phyloP scores from a whole-genome alignment of 1,284 basidiomycete genomes.

The Lignosus rhinocerotis region DNA sequence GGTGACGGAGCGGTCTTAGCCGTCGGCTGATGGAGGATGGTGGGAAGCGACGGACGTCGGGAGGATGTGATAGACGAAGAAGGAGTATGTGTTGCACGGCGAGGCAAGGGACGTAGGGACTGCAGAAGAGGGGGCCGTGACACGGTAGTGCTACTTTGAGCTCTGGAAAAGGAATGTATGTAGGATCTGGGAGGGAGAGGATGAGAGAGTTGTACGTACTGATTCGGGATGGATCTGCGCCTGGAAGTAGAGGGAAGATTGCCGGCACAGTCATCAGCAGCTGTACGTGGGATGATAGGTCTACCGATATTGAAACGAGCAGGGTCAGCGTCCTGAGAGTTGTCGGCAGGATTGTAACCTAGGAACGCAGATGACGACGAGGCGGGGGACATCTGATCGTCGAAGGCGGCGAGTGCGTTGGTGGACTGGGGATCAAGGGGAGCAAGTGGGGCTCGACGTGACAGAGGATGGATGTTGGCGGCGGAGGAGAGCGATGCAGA shows the following conservation, averaged over 20 bases:
- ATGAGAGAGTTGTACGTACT: constrained; percentile 26
- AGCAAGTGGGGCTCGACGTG: constrained; percentile 31
- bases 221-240: constrained; percentile 32
- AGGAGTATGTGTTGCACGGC: constrained; percentile 30
- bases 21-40: constrained; percentile 26
- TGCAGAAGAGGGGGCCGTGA: constrained; percentile 26
- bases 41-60: constrained; percentile 30
- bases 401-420: constrained; percentile 19
- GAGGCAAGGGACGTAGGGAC: constrained; percentile 23
- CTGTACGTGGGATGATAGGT: constrained; percentile 27
- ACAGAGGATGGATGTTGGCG: constrained; percentile 10
- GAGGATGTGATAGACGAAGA: constrained; percentile 24
- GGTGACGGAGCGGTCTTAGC: constrained; percentile 17
- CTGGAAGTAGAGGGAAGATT: constrained; percentile 24
- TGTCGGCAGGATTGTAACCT: constrained; percentile 28
- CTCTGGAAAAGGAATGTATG: constrained; percentile 18
- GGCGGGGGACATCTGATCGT: constrained; percentile 32
- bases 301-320: constrained; percentile 28
- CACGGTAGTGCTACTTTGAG: constrained; percentile 22
- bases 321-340: constrained; percentile 28
- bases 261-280: constrained; percentile 23
- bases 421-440: constrained; percentile 32
- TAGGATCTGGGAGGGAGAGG: not conserved
- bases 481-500: constrained; percentile 14
- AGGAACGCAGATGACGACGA: constrained; percentile 27